Percentiles rank a stretch among this genome's conserved stretches.
Evolutionary conservation across 2,329 filamentous ascomycete genomes (phyloP).

Genomic region (Trichoderma semiorbis): DNA sequence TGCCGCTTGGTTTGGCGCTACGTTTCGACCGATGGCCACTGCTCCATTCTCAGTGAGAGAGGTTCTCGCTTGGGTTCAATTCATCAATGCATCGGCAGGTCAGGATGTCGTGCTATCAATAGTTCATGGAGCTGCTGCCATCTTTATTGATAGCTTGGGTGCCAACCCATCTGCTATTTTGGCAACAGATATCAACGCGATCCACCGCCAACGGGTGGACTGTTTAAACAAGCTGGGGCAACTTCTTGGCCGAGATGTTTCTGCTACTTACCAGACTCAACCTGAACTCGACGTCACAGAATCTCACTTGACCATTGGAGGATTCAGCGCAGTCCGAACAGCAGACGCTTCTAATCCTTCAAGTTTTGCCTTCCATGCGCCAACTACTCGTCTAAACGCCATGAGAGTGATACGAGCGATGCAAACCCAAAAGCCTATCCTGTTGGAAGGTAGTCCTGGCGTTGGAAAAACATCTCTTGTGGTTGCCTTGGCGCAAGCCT

Average conservation of each 20-base stretch:
- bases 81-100: constrained; percentile 65
- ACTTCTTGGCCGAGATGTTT: constrained; percentile 62
- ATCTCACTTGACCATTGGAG: constrained; percentile 61
- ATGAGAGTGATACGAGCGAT: constrained; percentile 88
- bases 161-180: constrained; percentile 90
- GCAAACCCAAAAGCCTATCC: constrained; percentile 83
- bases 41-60: constrained; percentile 87
- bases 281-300: constrained; percentile 56
- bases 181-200: constrained; percentile 64
- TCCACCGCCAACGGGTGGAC: constrained; percentile 65
- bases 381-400: constrained; percentile 83
- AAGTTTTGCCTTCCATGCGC: constrained; percentile 69
- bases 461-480: constrained; percentile 97
- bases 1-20: constrained; percentile 85
- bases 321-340: constrained; percentile 62
- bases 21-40: constrained; percentile 70
- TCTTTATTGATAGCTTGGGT: constrained; percentile 92
- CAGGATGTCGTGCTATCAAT: constrained; percentile 45
- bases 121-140: constrained; percentile 87
- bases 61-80: constrained; percentile 88
- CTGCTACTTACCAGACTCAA: constrained; percentile 60
- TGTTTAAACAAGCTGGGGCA: constrained; percentile 71
- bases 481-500: constrained; percentile 73
- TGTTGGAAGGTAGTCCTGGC: constrained; percentile 95
- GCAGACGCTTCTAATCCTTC: constrained; percentile 39